Evolutionary conservation across 2,329 filamentous ascomycete species (phyloP), one percentile per base, ranked within the genome.

Genomic region (Endoconidiophora polonica): DNA sequence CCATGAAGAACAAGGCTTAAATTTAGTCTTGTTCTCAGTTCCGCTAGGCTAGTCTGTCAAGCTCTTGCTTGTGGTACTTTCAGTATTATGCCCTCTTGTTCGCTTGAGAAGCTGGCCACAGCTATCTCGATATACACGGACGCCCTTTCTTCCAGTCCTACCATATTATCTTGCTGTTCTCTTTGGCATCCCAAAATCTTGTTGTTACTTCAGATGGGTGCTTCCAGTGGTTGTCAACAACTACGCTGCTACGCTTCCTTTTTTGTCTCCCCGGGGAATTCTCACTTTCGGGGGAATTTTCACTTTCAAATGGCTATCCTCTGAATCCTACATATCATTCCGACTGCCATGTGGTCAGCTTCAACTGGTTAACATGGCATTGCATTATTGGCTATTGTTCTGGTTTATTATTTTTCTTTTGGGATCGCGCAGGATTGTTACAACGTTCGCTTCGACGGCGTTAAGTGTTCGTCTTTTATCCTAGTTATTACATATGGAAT

Each of bases 1-100:
- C 90, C 58, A 93, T 91, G 79, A 53, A 58, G 41, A 43, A 61
- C 45, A 60, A 59, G 57, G 44, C 38, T 16, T 59, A 65, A 58
- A 42, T 39, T 14, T 10, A 20, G 5, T 12, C 10, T 14, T 14
- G n/a, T 9, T 36, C 16, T 40, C 39, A 39, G 40, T 20, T 18
- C 41, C 46, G 14, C 7, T 40, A 6, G 26, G 18, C 9, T 40
- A 20, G 23, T 10, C 12, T 26, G 26, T 12, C 37, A 48, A 52
- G 39, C 29, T 44, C 4, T 48, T 22, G 20, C 37, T 44, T 52
- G 29, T 22, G 10, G 7, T 33, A 33, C 26, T 6, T 22, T 29
- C 6, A 14, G 16, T 26, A 4, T 24, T 18, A 7, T 10, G 42
- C 3, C 37, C 36, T 46, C 40, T 20, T 44, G 12, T 24, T 38